phyloP scores from a whole-genome alignment of 768 basidiomycete species.

The Psilocybe sp. region DNA sequence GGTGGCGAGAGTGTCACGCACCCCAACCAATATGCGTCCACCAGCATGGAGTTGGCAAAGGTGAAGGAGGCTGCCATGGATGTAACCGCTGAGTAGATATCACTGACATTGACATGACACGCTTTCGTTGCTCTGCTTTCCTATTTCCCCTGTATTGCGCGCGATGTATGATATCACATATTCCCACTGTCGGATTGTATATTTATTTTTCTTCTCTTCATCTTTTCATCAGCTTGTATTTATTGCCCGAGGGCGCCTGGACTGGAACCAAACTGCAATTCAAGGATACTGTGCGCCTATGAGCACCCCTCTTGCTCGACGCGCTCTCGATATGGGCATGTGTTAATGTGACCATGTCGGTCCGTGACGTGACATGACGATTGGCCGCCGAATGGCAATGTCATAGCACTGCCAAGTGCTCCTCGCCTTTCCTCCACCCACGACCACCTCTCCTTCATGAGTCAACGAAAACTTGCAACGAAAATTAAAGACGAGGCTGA shows the following conservation, averaged over 20 bases:
- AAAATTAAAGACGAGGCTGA: constrained; percentile 24
- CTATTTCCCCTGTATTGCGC: neutral
- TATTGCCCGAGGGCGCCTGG: neutral
- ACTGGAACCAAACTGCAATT: too few species aligned
- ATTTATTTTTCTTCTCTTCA: neutral
- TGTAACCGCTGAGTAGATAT: constrained; percentile 22
- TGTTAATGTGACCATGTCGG: neutral
- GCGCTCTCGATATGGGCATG: constrained; percentile 1
- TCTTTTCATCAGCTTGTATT: neutral
- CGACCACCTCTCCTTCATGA: constrained; percentile 32
- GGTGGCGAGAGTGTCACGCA: constrained; percentile 87
- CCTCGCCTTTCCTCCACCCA: neutral
- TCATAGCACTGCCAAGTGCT: neutral
- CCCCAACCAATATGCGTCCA: constrained; percentile 87
- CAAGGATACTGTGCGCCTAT: too few species aligned
- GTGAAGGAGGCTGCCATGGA: constrained; percentile 44
- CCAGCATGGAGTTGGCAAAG: constrained; percentile 60
- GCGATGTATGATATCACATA: neutral
- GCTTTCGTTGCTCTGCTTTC: neutral
- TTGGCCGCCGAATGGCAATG: constrained; percentile 3
- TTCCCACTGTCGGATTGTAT: neutral
- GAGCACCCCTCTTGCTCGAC: too few species aligned
- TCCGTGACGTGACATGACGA: constrained; percentile 7
- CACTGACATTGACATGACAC: neutral
- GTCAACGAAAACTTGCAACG: constrained; percentile 43